Evolutionary conservation across 257 asterid genomes (phyloP).

Genomic region (Scutellaria baicalensis): DNA sequence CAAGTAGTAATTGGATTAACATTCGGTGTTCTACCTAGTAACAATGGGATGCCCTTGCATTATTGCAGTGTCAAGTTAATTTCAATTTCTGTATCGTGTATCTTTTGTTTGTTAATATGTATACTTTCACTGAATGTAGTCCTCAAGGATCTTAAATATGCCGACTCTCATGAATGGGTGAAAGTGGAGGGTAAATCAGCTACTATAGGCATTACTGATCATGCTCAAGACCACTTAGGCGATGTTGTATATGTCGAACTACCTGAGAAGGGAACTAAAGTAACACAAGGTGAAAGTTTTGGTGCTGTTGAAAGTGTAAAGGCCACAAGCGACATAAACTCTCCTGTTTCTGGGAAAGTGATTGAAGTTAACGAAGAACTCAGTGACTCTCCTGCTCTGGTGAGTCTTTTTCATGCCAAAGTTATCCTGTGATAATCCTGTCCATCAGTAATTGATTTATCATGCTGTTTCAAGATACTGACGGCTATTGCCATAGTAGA

Average conservation of each 20-base stretch:
- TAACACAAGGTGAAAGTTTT: conserved; percentile 66
- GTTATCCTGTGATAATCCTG: neutral
- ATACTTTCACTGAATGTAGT: conserved; percentile 42
- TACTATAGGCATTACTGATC: conserved; percentile 86
- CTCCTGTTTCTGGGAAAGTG: conserved; percentile 93
- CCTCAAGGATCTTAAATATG: conserved; percentile 75
- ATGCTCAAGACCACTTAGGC: conserved; percentile 92
- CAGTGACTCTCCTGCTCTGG: conserved; percentile 71
- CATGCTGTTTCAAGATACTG: neutral
- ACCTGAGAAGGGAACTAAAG: conserved; percentile 71
- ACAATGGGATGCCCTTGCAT: neutral
- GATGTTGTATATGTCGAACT: conserved; percentile 90
- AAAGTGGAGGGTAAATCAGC: conserved; percentile 75
- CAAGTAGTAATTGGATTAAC: neutral
- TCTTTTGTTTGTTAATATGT: neutral
- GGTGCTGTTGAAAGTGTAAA: conserved; percentile 99
- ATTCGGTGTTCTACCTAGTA: neutral
- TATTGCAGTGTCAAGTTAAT: neutral
- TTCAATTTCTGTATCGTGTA: neutral
- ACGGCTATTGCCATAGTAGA: neutral
- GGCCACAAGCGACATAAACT: conserved; percentile 88
- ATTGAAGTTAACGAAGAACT: conserved; percentile 67
- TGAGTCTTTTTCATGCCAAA: conserved; percentile 28
- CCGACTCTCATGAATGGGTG: conserved; percentile 94
- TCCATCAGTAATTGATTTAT: neutral